phyloP scores from a whole-genome alignment of 306 rosid species.

The apple (Malus domestica) region ASM211411v1 NC_041790.1:14771001-14771500 shows the following conservation, averaged over 20 bases:
- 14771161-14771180: conserved; percentile 80
- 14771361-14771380: conserved; percentile 58
- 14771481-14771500: neutral
- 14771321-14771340: conserved; percentile 56
- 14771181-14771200: conserved; percentile 68
- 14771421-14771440: conserved; percentile 50
- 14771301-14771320: conserved; percentile 34
- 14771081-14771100: conserved; percentile 61
- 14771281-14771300: conserved; percentile 75
- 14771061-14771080: conserved; percentile 52
- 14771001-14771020: conserved; percentile 55
- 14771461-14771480: neutral
- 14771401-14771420: conserved; percentile 55
- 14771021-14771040: conserved; percentile 46
- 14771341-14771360: conserved; percentile 40
- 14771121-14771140: conserved; percentile 76
- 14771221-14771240: conserved; percentile 52
- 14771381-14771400: conserved; percentile 64
- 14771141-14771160: conserved; percentile 68
- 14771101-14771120: conserved; percentile 48
- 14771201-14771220: conserved; percentile 57
- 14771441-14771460: neutral
- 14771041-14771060: conserved; percentile 40
- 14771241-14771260: conserved; percentile 61
- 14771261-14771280: conserved; percentile 53